Conservation (phyloP, 2,329 filamentous ascomycete genomes). For the Colletotrichum viniferum region DNA sequence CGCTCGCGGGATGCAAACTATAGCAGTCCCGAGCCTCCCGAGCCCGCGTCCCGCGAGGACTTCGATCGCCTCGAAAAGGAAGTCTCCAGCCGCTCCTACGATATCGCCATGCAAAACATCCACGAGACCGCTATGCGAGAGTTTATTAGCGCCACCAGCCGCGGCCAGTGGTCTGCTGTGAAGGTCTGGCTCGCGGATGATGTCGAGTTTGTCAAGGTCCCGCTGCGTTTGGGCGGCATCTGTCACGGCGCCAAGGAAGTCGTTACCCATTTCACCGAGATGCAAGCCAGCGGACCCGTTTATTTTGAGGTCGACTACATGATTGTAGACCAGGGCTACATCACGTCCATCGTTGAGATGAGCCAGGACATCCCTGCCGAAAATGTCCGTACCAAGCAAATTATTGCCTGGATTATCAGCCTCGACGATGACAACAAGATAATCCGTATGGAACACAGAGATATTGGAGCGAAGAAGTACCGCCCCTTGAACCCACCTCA, state of each 20-base stretch:
- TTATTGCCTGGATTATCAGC: background rate
- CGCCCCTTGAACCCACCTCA: background rate
- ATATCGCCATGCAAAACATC: background rate
- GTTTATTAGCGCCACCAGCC: background rate
- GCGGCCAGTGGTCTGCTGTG: fast-evolving
- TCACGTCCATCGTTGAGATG: background rate
- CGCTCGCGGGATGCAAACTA: background rate
- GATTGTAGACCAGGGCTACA: background rate
- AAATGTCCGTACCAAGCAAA: background rate
- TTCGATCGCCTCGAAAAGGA: background rate
- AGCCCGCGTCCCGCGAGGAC: background rate
- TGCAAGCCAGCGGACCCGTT: background rate
- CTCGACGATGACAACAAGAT: background rate
- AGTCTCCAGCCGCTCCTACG: background rate
- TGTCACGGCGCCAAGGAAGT: background rate
- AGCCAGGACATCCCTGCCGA: background rate
- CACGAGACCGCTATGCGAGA: background rate
- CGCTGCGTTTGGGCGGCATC: background rate
- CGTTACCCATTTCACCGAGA: background rate
- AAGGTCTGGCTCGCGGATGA: background rate
- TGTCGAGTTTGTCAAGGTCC: background rate
- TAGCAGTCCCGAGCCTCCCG: background rate
- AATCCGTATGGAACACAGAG: background rate
- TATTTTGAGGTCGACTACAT: background rate
- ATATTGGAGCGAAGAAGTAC: background rate